Percentiles rank a stretch among this genome's conserved stretches.
These are phyloP conservation scores for Aspergillus latus DNA, from an alignment of 2,329 filamentous ascomycete species.

Conservation along the genomic window DNA sequence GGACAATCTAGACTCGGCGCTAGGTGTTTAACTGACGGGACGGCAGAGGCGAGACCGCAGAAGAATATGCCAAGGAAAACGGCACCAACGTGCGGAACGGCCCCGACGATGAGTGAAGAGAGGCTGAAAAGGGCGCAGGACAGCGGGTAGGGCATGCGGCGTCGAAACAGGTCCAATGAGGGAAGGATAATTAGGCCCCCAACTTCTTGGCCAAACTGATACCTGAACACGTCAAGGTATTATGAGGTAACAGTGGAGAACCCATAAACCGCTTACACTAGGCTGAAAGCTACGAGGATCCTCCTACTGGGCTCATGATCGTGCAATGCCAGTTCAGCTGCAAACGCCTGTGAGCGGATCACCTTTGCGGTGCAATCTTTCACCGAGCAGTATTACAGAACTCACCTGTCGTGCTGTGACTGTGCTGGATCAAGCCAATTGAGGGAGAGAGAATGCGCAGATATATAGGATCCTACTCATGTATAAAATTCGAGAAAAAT, in stretches of 20 bases:
- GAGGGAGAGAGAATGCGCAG: too few species aligned
- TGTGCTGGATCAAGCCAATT: neutral
- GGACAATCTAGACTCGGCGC: conserved; percentile 5
- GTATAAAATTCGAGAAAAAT: conserved; percentile 27
- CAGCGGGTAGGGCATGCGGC: conserved; percentile 12
- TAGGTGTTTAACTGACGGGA: conserved; percentile 11
- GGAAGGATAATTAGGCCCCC: conserved; percentile 11
- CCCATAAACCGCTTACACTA: neutral
- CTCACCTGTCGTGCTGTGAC: conserved; percentile 4
- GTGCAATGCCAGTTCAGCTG: conserved; percentile 1
- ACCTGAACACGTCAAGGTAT: neutral
- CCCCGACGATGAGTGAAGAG: conserved; percentile 6
- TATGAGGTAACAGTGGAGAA: too few species aligned
- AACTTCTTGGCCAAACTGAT: conserved; percentile 6
- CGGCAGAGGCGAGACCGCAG: conserved; percentile 7
- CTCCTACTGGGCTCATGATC: neutral
- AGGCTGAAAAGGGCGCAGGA: conserved; percentile 3
- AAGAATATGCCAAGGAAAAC: conserved; percentile 11
- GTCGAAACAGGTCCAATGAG: conserved; percentile 11
- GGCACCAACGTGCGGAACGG: neutral
- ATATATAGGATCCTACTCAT: neutral
- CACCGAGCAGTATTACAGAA: neutral
- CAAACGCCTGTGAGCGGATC: neutral
- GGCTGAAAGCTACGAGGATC: conserved; percentile 1
- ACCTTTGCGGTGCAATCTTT: neutral